phyloP scores from a whole-genome alignment of 2,329 filamentous ascomycete genomes.

The Botrytis aclada region DNA sequence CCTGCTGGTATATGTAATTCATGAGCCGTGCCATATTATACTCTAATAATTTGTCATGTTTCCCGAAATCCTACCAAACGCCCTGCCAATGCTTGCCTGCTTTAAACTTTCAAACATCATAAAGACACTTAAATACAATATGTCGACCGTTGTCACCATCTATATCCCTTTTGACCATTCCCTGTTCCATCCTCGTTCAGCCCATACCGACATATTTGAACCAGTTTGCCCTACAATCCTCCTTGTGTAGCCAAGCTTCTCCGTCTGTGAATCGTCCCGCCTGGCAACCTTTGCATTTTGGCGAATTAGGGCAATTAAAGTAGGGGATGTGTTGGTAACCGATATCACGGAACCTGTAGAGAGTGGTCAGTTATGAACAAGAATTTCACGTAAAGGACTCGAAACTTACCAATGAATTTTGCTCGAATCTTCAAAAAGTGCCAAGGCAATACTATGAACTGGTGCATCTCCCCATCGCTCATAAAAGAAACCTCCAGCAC shows the following conservation, averaged over 20 bases:
- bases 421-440: constrained; percentile 83
- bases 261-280: constrained; percentile 87
- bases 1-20: constrained; percentile 18
- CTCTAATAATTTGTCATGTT: constrained; percentile 12
- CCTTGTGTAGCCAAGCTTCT: constrained; percentile 76
- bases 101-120: constrained; percentile 18
- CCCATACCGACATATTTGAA: constrained; percentile 91
- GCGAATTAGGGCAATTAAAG: constrained; percentile 97
- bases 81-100: constrained; percentile 22
- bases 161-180: neutral
- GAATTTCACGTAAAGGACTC: neutral
- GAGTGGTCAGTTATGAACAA: constrained; percentile 11
- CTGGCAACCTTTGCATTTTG: constrained; percentile 87
- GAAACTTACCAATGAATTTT: constrained; percentile 82
- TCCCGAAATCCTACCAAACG: constrained; percentile 17
- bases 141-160: constrained; percentile 1
- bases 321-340: constrained; percentile 98
- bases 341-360: constrained; percentile 92
- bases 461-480: constrained; percentile 98
- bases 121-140: constrained; percentile 18
- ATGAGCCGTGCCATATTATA: constrained; percentile 17
- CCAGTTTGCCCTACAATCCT: constrained; percentile 95
- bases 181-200: constrained; percentile 40
- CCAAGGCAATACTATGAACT: constrained; percentile 90
- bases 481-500: constrained; percentile 96